phyloP scores from a whole-genome alignment of 1,284 basidiomycete genomes.

The Rhodotorula sp. region DNA sequence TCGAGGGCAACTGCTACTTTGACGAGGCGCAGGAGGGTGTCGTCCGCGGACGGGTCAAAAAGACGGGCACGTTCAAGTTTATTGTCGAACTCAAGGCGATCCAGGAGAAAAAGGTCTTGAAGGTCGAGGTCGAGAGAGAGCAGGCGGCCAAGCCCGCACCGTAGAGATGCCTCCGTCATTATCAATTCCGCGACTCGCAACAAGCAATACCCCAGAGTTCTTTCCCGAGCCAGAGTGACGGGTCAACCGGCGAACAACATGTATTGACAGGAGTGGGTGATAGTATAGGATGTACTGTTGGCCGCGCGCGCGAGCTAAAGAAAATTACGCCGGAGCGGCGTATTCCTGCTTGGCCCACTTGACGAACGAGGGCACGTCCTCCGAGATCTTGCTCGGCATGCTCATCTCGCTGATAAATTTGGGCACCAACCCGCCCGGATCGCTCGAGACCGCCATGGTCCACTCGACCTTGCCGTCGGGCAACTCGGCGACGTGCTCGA shows the following conservation, averaged over 20 bases:
- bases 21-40: slow-evolving; percentile 22
- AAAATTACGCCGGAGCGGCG: too few species aligned
- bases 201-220: too few species aligned
- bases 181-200: too few species aligned
- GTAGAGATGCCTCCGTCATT: too few species aligned
- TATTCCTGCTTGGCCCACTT: slow-evolving; percentile 19
- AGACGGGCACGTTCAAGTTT: slow-evolving; percentile 14
- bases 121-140: slow-evolving; percentile 1
- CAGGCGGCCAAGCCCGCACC: background rate
- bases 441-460: slow-evolving; percentile 29
- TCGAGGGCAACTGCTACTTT: slow-evolving; percentile 4
- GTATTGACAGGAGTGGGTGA: background rate
- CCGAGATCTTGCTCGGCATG: slow-evolving; percentile 33
- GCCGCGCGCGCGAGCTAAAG: too few species aligned
- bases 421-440: slow-evolving; percentile 32
- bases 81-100: slow-evolving; percentile 10
- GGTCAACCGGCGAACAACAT: background rate
- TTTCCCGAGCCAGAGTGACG: too few species aligned
- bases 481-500: slow-evolving; percentile 26
- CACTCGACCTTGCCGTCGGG: slow-evolving; percentile 20
- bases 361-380: slow-evolving; percentile 36
- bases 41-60: slow-evolving; percentile 34
- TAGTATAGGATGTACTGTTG: background rate
- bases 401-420: slow-evolving; percentile 26
- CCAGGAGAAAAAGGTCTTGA: slow-evolving; percentile 1